phyloP scores from a whole-genome alignment of 1,139 yeast species.

The Yamadazyma oceani region DNA sequence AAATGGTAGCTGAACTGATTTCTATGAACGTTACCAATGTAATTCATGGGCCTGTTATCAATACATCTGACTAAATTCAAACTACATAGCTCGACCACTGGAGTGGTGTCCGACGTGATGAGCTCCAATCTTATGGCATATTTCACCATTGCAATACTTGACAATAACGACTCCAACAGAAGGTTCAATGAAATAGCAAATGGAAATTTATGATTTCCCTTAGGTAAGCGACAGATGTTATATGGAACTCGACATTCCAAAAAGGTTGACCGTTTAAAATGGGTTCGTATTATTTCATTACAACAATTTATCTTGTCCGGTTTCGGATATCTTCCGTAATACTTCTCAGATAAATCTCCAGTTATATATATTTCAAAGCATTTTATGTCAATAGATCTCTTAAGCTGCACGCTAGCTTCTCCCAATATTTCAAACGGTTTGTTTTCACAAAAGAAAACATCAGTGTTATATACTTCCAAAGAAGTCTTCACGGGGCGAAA shows the following conservation, averaged over 20 bases:
- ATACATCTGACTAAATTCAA: not conserved
- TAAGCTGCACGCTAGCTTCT: not conserved
- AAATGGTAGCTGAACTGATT: not conserved
- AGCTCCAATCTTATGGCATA: slow-evolving; percentile 1
- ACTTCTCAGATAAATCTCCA: slow-evolving; percentile 3
- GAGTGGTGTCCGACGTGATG: not conserved
- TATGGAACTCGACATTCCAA: not conserved
- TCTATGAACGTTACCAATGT: not conserved
- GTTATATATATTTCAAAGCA: not conserved
- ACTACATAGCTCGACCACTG: not conserved
- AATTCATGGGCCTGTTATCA: not conserved
- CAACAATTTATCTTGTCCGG: not conserved
- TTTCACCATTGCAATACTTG: not conserved
- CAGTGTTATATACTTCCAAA: not conserved
- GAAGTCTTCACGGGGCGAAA: not conserved
- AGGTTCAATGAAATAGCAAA: not conserved
- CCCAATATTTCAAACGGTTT: not conserved
- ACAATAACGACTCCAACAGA: not conserved
- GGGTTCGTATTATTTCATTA: not conserved
- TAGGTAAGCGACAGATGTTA: not conserved
- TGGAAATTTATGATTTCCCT: slow-evolving; percentile 3
- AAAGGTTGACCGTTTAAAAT: not conserved
- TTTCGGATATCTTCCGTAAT: slow-evolving; percentile 1
- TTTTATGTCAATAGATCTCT: not conserved
- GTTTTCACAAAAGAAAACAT: not conserved